phyloP scores from a whole-genome alignment of 805 yeast species.

The Yarrowia sp. region DNA sequence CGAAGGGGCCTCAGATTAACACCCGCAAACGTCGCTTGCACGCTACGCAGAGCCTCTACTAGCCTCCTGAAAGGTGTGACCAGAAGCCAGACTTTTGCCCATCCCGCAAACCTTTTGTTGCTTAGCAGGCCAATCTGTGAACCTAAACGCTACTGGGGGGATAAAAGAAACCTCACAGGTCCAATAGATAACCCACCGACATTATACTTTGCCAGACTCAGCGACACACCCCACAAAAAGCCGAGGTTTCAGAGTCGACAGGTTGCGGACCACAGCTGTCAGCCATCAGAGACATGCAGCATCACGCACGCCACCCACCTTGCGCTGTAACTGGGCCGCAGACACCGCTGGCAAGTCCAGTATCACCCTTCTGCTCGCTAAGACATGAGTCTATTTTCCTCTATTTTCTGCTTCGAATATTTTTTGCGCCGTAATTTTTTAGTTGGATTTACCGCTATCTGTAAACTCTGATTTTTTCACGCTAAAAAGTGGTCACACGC shows the following conservation, averaged over 20 bases:
- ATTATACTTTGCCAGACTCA: not conserved
- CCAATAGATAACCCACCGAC: slow-evolving; percentile 26
- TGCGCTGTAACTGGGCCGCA: too few relatives aligned
- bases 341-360: too few relatives aligned
- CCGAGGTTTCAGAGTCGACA: not conserved
- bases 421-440: slow-evolving; percentile 30
- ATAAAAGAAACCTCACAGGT: slow-evolving; percentile 8
- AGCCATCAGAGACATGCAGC: not conserved
- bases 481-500: slow-evolving; percentile 37
- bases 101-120: slow-evolving; percentile 31
- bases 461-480: slow-evolving; percentile 28
- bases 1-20: not conserved
- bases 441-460: slow-evolving; percentile 19
- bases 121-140: slow-evolving; percentile 15
- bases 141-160: not conserved
- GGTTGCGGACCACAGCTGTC: too few relatives aligned
- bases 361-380: too few relatives aligned
- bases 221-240: slow-evolving; percentile 5
- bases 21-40: not conserved
- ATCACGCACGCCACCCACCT: too few relatives aligned
- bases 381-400: not conserved
- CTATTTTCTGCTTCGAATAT: not conserved
- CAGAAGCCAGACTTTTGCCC: not conserved
- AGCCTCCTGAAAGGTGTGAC: not conserved
- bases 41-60: not conserved